Evolutionary conservation across 2,329 filamentous ascomycete species (phyloP).

Genomic region (Epichloe gansuensis): DNA sequence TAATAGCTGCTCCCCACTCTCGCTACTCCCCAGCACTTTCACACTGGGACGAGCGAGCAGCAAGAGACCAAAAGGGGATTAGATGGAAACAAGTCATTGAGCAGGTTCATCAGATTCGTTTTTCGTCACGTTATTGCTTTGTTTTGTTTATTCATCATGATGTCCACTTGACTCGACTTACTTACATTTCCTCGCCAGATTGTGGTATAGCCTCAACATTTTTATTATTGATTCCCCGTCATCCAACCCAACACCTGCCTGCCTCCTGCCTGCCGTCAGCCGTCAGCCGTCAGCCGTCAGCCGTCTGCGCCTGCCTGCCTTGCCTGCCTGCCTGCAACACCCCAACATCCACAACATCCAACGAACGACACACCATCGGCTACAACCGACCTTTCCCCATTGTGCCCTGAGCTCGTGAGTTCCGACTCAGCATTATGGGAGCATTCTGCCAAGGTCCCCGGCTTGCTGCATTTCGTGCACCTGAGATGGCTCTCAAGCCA

Average conservation of each 20-base stretch:
- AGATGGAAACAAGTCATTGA: not conserved
- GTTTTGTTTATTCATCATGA: not conserved
- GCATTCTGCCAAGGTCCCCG: slow-evolving; percentile 3
- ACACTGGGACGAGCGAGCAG: not conserved
- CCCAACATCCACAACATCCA: not conserved
- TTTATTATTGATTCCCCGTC: too few relatives aligned
- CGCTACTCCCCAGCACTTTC: not conserved
- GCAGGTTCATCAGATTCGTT: not conserved
- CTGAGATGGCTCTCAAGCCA: not conserved
- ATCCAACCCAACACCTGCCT: too few relatives aligned
- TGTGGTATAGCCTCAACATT: not conserved
- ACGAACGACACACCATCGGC: not conserved
- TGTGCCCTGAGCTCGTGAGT: not conserved
- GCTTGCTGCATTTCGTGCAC: slow-evolving; percentile 2
- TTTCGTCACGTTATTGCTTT: not conserved
- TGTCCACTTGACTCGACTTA: not conserved
- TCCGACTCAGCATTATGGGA: slow-evolving; percentile 2
- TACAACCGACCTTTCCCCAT: not conserved
- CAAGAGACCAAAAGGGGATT: not conserved
- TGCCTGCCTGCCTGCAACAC: not conserved
- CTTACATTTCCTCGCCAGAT: not conserved
- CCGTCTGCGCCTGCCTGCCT: too few relatives aligned
- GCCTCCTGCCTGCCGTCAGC: too few relatives aligned
- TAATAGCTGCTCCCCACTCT: slow-evolving; percentile 1
- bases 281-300: not conserved